Evolutionary conservation across 345 rosid species (phyloP).

Genomic region (Aegle marmelos): DNA sequence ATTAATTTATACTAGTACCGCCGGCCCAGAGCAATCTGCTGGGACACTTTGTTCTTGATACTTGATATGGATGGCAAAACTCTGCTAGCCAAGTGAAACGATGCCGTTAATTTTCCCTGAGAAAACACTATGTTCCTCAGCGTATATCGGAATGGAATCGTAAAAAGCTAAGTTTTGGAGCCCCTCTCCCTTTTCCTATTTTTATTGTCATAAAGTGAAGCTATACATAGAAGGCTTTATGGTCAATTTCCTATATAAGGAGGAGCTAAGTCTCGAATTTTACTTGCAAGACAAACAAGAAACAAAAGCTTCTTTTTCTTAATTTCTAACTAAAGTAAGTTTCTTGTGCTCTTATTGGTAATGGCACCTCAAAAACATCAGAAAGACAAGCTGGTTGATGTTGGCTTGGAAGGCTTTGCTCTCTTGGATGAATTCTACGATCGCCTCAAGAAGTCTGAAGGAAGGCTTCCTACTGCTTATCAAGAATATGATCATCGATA

Average conservation of each 20-base stretch:
- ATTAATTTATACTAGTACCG: too few relatives aligned
- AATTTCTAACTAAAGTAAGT: too few relatives aligned
- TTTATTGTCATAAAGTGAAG: background rate
- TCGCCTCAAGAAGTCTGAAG: background rate
- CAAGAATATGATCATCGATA: background rate
- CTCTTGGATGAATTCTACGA: conserved; percentile 9
- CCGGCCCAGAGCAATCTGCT: too few relatives aligned
- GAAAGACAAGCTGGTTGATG: conserved; percentile 7
- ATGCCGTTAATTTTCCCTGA: too few relatives aligned
- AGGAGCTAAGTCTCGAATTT: background rate
- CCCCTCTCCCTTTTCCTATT: too few relatives aligned
- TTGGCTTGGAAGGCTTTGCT: conserved; percentile 21
- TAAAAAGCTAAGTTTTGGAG: background rate
- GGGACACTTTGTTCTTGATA: too few relatives aligned
- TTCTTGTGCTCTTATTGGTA: background rate
- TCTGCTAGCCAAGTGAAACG: too few relatives aligned
- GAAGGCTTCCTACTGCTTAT: background rate
- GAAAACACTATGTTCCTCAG: background rate
- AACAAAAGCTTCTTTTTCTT: background rate
- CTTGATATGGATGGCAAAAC: too few relatives aligned
- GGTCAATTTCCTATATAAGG: background rate
- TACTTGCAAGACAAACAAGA: background rate
- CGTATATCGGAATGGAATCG: background rate
- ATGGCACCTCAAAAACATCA: background rate
- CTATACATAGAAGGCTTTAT: too few relatives aligned